Evolutionary conservation across 73 alveolate species (phyloP).

Genomic region (Durusdinium trenchii): DNA sequence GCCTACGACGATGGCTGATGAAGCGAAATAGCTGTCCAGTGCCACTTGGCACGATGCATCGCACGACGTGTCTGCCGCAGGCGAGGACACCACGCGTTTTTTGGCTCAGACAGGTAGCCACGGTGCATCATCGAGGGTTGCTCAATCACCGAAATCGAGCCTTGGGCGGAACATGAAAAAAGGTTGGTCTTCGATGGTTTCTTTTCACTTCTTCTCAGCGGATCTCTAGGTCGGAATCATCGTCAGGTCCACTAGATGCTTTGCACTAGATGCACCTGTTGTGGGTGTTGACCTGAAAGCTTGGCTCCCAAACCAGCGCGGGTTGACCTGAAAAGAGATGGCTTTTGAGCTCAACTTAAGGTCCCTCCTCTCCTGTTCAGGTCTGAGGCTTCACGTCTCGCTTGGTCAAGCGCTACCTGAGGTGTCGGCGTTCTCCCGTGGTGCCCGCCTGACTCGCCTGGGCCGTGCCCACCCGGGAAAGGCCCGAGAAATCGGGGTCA

Average conservation of each 20-base stretch:
- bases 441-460: neutral
- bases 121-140: no score
- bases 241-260: no score
- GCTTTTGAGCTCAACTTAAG: neutral
- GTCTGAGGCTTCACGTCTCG: neutral
- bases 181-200: no score
- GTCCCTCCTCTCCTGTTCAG: neutral
- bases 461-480: no score
- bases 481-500: neutral
- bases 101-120: no score
- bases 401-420: neutral
- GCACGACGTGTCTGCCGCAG: no score
- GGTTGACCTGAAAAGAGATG: neutral
- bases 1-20: constrained; percentile 55
- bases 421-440: constrained; percentile 42
- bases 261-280: neutral
- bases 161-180: no score
- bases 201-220: no score
- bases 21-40: constrained; percentile 73
- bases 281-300: neutral
- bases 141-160: no score
- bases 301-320: neutral
- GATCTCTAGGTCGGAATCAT: no score
- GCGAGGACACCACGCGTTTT: no score
- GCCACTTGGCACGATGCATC: no score